Conservation (phyloP, 148 eudicot genomes). For the Silene conica region DNA sequence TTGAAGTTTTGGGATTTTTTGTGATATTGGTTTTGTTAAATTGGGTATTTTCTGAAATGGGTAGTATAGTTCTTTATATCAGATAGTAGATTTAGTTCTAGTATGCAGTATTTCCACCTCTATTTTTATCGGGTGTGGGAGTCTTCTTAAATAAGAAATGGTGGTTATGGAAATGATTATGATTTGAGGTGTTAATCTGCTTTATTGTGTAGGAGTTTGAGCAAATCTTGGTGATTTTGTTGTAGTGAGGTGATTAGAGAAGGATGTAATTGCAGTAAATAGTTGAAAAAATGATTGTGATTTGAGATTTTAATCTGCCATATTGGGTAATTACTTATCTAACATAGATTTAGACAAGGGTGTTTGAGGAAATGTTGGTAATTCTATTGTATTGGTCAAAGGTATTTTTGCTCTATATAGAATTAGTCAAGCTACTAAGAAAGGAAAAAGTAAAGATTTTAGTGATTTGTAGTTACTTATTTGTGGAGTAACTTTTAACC, state of each 20-base stretch:
- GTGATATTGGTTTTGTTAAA: background rate
- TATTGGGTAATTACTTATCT: constrained; percentile 1
- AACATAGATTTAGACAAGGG: background rate
- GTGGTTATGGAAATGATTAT: no score
- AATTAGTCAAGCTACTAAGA: background rate
- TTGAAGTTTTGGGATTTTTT: background rate
- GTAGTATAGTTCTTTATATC: background rate
- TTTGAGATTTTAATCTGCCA: constrained; percentile 7
- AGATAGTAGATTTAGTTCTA: background rate
- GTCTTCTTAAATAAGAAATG: no score
- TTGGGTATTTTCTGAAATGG: constrained; percentile 8
- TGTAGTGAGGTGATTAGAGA: background rate
- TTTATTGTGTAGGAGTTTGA: no score
- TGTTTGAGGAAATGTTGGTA: background rate
- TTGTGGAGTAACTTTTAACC: background rate
- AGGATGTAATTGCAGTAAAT: background rate
- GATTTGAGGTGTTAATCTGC: no score
- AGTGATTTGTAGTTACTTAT: background rate
- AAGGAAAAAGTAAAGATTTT: background rate
- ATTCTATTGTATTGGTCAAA: background rate
- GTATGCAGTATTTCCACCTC: no score
- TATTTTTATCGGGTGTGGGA: no score
- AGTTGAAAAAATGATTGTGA: background rate
- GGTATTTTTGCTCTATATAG: background rate
- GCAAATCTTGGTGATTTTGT: background rate